A percentile compares a stretch with the other conserved stretches of the same genome.
These are phyloP conservation scores for Cryptococcus hybrid DNA, from an alignment of 1,284 basidiomycete genomes.

Conservation along the genomic window DNA sequence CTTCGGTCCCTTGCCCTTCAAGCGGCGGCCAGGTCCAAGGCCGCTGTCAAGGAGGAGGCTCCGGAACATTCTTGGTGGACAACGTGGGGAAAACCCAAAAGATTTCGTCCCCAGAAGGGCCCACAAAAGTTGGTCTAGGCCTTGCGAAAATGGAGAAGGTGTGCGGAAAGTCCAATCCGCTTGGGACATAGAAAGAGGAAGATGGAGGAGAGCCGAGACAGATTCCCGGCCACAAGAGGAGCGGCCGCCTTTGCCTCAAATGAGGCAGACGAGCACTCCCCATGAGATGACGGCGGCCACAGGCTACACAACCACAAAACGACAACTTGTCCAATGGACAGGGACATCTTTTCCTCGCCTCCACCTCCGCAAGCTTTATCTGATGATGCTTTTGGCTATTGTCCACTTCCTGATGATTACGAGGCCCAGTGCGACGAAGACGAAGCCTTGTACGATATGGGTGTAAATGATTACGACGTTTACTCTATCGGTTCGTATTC, in stretches of 20 bases:
- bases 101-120: constrained; percentile 2
- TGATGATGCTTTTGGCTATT: constrained; percentile 36
- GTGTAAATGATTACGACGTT: constrained; percentile 15
- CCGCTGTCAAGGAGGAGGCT: constrained; percentile 3
- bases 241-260: constrained; percentile 14
- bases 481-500: constrained; percentile 20
- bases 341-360: constrained; percentile 7
- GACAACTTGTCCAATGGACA: constrained; percentile 1
- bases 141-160: constrained; percentile 31
- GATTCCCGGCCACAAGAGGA: constrained; percentile 27
- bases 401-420: constrained; percentile 39
- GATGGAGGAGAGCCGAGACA: constrained; percentile 12
- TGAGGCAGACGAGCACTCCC: constrained; percentile 1
- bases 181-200: constrained; percentile 23
- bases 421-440: constrained; percentile 42
- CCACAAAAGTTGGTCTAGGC: constrained; percentile 25
- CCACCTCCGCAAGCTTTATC: constrained; percentile 19
- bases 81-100: constrained; percentile 6
- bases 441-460: constrained; percentile 24
- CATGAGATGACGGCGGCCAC: constrained; percentile 4
- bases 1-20: constrained; percentile 27
- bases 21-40: constrained; percentile 9
- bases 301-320: constrained; percentile 7
- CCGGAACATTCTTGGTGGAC: constrained; percentile 29
- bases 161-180: constrained; percentile 38